Conservation (phyloP, 176 grass and related monocot genomes). For the Saccharum officinarum region DNA sequence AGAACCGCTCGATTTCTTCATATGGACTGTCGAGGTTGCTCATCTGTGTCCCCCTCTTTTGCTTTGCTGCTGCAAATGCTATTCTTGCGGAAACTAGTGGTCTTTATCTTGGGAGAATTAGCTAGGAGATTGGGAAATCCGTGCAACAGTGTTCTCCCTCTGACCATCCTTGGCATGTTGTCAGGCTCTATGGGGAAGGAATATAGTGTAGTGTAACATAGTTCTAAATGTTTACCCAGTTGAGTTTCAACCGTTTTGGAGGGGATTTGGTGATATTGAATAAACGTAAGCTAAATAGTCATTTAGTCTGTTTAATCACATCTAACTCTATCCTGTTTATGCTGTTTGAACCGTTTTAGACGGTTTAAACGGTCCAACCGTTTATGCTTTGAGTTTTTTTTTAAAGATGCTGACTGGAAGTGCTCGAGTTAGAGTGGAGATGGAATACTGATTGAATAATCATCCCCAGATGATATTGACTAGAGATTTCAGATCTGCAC, state of each 20-base stretch:
- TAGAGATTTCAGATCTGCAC: too few species aligned
- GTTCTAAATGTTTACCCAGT: background rate
- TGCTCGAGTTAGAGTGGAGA: too few species aligned
- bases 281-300: background rate
- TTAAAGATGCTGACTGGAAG: too few species aligned
- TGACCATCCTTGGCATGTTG: background rate
- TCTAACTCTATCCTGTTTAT: background rate
- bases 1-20: constrained; percentile 74
- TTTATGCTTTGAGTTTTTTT: background rate
- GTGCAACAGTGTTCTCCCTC: background rate
- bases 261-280: background rate
- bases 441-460: too few species aligned
- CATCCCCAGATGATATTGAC: too few species aligned
- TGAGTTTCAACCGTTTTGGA: background rate
- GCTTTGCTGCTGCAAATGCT: background rate
- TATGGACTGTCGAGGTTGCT: constrained; percentile 77
- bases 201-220: background rate
- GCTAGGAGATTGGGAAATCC: background rate
- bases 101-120: background rate
- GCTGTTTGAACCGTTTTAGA: background rate
- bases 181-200: background rate
- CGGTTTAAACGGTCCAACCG: background rate
- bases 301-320: background rate
- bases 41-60: background rate
- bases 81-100: background rate